Conservation (phyloP, 2,329 filamentous ascomycete species). For the Myriosclerotinia scirpicola region DNA sequence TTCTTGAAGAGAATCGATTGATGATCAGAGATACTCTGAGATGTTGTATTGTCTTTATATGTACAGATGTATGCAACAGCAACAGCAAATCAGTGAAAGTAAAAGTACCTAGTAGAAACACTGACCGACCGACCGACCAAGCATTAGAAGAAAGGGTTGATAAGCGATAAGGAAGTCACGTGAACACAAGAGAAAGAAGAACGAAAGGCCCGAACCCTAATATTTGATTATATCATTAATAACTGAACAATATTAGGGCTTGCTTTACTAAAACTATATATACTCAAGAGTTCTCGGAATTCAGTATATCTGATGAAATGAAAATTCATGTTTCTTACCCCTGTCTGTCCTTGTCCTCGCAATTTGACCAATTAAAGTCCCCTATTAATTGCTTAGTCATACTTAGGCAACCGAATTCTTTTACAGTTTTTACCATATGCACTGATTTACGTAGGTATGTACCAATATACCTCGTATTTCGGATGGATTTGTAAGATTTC, state of each 20-base stretch:
- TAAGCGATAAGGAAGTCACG: background rate
- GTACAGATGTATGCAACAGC: too few species aligned
- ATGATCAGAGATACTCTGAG: background rate
- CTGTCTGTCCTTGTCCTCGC: background rate
- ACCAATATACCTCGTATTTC: too few species aligned
- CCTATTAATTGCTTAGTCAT: background rate
- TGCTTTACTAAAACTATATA: too few species aligned
- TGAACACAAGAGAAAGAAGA: background rate
- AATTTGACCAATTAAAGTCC: background rate
- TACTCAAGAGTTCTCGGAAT: too few species aligned
- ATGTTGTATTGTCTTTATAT: background rate
- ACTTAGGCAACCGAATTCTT: slow-evolving; percentile 8
- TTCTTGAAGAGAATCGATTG: background rate
- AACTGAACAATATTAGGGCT: too few species aligned
- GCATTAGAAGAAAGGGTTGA: background rate
- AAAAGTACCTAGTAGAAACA: too few species aligned
- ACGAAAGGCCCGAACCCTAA: too few species aligned
- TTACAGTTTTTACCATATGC: background rate
- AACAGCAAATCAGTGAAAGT: too few species aligned
- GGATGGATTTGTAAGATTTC: background rate
- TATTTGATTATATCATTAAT: too few species aligned
- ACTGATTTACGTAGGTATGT: slow-evolving; percentile 11
- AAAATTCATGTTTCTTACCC: background rate
- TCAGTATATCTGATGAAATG: too few species aligned
- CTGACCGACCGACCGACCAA: background rate